Conservation (phyloP, 176 grass and related monocot genomes). For the Aegilops tauschii region DNA sequence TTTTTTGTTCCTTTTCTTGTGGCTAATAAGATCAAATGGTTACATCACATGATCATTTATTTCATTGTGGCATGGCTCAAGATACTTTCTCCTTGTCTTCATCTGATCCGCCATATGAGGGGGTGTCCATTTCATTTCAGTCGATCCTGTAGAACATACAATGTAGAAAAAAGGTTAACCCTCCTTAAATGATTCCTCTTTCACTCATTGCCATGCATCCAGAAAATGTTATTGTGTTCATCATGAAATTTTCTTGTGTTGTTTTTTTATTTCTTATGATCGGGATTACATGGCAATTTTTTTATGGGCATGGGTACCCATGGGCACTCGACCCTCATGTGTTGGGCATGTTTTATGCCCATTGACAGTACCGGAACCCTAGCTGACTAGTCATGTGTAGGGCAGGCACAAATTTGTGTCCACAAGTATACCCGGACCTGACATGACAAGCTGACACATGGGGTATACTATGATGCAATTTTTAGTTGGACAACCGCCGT, state of each 20-base stretch:
- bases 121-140: neutral
- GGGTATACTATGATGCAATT: too few relatives aligned
- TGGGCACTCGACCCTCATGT: too few relatives aligned
- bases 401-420: too few relatives aligned
- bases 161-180: neutral
- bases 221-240: neutral
- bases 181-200: neutral
- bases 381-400: too few relatives aligned
- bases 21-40: neutral
- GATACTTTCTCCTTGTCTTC: neutral
- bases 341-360: too few relatives aligned
- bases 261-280: neutral
- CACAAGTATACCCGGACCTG: too few relatives aligned
- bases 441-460: too few relatives aligned
- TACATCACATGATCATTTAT: neutral
- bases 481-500: too few relatives aligned
- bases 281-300: too few relatives aligned
- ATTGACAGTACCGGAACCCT: too few relatives aligned
- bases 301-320: too few relatives aligned
- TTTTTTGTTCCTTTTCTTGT: too few relatives aligned
- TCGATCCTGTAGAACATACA: conserved; percentile 12
- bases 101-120: neutral
- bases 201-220: neutral
- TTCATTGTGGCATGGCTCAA: neutral
- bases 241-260: neutral